phyloP scores from a whole-genome alignment of 1,139 yeast genomes.

The Petasospora fabianii region DNA sequence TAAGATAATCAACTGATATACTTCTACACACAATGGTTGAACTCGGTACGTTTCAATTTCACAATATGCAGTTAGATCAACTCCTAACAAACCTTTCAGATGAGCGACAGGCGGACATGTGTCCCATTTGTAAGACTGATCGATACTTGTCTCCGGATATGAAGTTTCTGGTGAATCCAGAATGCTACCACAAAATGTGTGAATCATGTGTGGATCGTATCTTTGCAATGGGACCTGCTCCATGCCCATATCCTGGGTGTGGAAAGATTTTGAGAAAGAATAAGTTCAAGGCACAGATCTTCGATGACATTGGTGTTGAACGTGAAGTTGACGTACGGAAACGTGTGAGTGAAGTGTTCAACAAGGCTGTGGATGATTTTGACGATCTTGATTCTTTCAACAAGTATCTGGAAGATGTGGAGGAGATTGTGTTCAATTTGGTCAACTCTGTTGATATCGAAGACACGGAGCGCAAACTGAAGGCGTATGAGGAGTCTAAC shows the following conservation, averaged over 20 bases:
- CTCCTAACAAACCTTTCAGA: slow-evolving; percentile 1
- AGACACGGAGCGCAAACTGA: slow-evolving; percentile 64
- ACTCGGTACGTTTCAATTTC: slow-evolving; percentile 3
- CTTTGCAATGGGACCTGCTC: slow-evolving; percentile 92
- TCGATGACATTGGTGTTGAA: slow-evolving; percentile 87
- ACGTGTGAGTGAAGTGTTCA: slow-evolving; percentile 72
- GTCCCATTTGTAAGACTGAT: slow-evolving; percentile 97
- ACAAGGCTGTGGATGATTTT: slow-evolving; percentile 78
- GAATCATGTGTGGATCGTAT: slow-evolving; percentile 95
- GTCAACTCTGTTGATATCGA: slow-evolving; percentile 68
- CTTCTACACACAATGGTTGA: slow-evolving; percentile 2
- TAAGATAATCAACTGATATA: no score
- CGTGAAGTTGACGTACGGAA: slow-evolving; percentile 88
- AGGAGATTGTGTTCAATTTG: slow-evolving; percentile 73
- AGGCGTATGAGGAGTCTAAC: slow-evolving; percentile 72
- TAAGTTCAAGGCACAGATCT: slow-evolving; percentile 85
- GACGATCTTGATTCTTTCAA: slow-evolving; percentile 57
- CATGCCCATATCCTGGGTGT: slow-evolving; percentile 93
- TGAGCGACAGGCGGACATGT: slow-evolving; percentile 56
- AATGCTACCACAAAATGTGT: slow-evolving; percentile 96
- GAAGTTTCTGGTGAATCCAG: slow-evolving; percentile 90
- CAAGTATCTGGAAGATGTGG: slow-evolving; percentile 77
- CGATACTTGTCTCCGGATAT: slow-evolving; percentile 91
- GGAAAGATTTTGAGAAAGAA: slow-evolving; percentile 83
- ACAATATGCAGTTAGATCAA: neutral